Evolutionary conservation across 306 rosid species (phyloP), one percentile per base, ranked within the genome.

Genomic region (Abrus precatorius): DNA sequence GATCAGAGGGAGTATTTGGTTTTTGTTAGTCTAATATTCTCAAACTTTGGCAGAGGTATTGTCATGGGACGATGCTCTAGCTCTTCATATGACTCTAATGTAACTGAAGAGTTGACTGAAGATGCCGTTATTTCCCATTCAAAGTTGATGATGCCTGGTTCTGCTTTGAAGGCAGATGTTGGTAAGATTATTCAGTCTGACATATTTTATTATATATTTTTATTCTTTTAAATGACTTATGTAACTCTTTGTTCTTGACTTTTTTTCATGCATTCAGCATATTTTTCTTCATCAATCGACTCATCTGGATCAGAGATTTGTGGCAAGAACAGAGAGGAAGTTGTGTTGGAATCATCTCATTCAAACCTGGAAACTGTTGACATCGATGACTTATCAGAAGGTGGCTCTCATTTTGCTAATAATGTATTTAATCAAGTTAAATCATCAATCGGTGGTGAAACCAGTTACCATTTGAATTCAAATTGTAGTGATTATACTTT

Each of bases 41-140:
- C 6, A 57, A 48, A 70, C 47, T 32, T 84, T 70, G 80, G 43
- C 90, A 94, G 98, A 86, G 88, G 86, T 76, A 81, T 83, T 79
- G 76, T 77, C 54, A 84, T 82, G 80, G 91, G 81, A 65, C 81
- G 87, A 74, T 64, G 82, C 86, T 81, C 89, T 33, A 89, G 86
- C 85, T 81, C 91, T 48, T 86, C 93, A 11, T 84, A 86, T n/a
- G 90, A 88, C 86, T 92, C 95, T 70, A 90, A 78, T 70, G 90
- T 86, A 79, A 86, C 84, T 75, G 92, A 89, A 48, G 91, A 83
- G 78, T 66, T 77, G 59, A 78, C 84, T 13, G 89, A 81, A 74
- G 88, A 80, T 78, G 69, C 81, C 72, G 84, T 77, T 32, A 48
- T 76, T 81, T 83, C 88, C 77, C 85, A 75, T 76, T 80, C 86